Base-by-base conservation (phyloP, 345 rosid species). In the Pseudoturritis turrita region DNA sequence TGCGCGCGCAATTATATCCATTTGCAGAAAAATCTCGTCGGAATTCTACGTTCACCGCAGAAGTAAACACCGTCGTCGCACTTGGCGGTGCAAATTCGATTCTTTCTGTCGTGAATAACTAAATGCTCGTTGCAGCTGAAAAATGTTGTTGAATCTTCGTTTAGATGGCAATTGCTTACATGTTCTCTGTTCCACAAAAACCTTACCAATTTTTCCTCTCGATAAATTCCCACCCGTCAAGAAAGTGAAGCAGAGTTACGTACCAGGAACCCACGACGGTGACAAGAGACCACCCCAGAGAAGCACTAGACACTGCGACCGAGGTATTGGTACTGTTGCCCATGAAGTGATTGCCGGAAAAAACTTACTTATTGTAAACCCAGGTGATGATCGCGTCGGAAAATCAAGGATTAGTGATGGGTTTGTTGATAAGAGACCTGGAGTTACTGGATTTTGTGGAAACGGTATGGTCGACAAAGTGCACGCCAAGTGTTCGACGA, bases 401-500 rank as follows among this genome's bases (percentile, higher is more conserved):
- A 66, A 50, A 62, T 55, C 56, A 0, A 39, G 45, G 49, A 19
- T 43, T 10, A 66, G 39, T 40, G 74, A 49, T 63, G 64, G 79
- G 57, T 35, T 40, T 31, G 65, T 28, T 2, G 78, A 63, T 33
- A 71, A 75, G 55, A 79, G 62, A 74, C 44, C 7, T 68, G 19
- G 46, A 28, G 81, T 70, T 2, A 50, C 0, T 0, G 35, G 13
- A 18, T 36, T 49, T 13, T 15, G 11, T 8, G 60, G 13, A 3
- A 37, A 14, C 52, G 77, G 19, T 72, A 55, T 61, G 61, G 73
- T 53, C 1, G 67, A 70, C 26, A 68, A 73, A 78, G 65, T 71
- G 96, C 88, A 67, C 65, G 18, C 85, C 84, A 89, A 61, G 50
- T 83, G 96, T 85, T 91, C 91, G 96, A 88, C 79, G 88, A 94